Conservation (phyloP, 331 rosid genomes). For the Malus hybrid region DNA sequence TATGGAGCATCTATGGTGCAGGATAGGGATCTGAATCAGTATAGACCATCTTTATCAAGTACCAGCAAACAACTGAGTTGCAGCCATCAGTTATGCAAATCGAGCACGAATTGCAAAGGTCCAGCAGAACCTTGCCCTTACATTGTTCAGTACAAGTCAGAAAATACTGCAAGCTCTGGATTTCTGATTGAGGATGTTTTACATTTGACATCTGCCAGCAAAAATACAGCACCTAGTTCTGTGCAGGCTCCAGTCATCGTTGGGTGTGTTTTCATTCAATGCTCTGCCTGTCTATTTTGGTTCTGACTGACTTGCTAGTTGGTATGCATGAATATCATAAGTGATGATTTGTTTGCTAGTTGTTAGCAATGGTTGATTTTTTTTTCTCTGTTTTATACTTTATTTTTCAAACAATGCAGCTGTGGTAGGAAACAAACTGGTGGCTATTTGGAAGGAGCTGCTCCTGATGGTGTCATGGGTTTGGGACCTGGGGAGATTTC, state of each 20-base stretch:
- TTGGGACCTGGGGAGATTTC: constrained; percentile 43
- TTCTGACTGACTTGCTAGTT: not conserved
- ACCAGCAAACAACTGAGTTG: constrained; percentile 76
- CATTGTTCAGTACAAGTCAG: constrained; percentile 46
- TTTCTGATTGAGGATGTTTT: constrained; percentile 80
- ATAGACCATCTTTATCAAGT: constrained; percentile 66
- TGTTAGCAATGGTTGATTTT: not conserved
- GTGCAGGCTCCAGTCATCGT: constrained; percentile 68
- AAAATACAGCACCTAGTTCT: constrained; percentile 35
- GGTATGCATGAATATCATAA: not conserved
- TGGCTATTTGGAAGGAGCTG: constrained; percentile 44
- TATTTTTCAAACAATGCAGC: constrained; percentile 23
- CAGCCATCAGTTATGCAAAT: constrained; percentile 66
- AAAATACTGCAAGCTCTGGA: constrained; percentile 86
- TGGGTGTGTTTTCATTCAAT: constrained; percentile 39
- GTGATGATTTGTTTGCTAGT: not conserved
- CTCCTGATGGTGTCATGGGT: constrained; percentile 64
- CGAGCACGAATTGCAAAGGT: constrained; percentile 54
- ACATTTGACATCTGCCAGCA: constrained; percentile 54
- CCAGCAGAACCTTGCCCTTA: constrained; percentile 69
- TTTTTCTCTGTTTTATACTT: not conserved
- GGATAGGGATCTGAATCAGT: constrained; percentile 92
- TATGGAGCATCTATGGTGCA: constrained; percentile 98
- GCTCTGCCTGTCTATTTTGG: not conserved
- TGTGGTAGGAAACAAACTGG: constrained; percentile 61